Evolutionary conservation across 768 basidiomycete genomes (phyloP), one percentile per base, ranked within the genome.

Genomic region (Tulasnella sp.): DNA sequence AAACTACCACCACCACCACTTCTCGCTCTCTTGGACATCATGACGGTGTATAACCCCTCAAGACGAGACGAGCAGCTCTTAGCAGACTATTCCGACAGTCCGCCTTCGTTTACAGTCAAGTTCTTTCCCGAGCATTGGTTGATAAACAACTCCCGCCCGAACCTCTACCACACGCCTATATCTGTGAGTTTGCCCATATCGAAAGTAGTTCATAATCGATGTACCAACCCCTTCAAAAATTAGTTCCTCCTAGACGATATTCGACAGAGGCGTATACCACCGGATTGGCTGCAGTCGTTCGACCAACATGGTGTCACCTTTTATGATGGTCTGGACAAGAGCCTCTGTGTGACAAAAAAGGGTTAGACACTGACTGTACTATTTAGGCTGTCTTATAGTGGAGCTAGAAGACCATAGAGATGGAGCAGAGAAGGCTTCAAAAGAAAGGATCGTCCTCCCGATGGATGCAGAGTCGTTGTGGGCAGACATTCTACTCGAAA

Each of bases 221-320:
- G 62, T 72, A 29, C 76, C 35, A 26, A 63, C 34, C n/a, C 5
- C 9, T 26, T 22, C 11, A 11, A 5, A 62, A 40, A 26, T 1
- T 59, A 94, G 92, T 88, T 89, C 62, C 80, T 94, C 7, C 83
- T 94, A 44, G 92, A 94, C 77, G 92, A 94, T 77, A 88, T 94
- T 69, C 86, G 90, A 63, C 88, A 89, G 8, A 87, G 90, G 75
- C 84, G 91, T 63, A 93, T 94, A 83, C 92, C 92, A 14, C 87
- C 90, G 36, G 92, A 94, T 80, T 92, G 91, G 78, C 82, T 93
- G 14, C 90, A 92, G 74, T 80, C 92, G 35, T 92, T 94, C 76
- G 90, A 94, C 74, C 80, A 84, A 26, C 86, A 87, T 3, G 84
- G 83, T 72, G 84, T 92, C 3, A 90, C 90, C 26, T 94, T 92